Base-by-base conservation (phyloP, 2,329 filamentous ascomycete genomes). In the Hirsutella thompsonii region DNA sequence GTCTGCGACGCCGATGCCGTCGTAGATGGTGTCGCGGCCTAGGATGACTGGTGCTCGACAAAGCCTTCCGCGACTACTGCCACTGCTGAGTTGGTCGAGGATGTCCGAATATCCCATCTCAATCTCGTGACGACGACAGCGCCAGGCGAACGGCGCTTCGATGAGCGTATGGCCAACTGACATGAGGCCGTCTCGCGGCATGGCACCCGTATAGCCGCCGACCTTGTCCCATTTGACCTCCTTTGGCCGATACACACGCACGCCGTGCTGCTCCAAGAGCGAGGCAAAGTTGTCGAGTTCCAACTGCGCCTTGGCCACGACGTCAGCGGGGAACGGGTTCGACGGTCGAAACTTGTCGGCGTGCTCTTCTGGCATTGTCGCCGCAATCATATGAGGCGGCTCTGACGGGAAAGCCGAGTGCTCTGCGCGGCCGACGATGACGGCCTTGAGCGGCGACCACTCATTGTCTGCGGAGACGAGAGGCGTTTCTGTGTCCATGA, bases 341-440 rank as follows among this genome's bases (percentile, higher is more conserved):
- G 8, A 23, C 5, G 20, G 35, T 29, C 29, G 21, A 26, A 41
- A 41, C 19, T 41, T 16, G 28, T 18, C 40, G 19, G 21, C 11
- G 20, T 41, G 40, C 16, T 32, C 34, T 20, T 19, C 20, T 14
- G 40, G 28, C 40, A 41, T 42, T 13, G 41, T 42, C 5, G 41
- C 37, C 2, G 33, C 37, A 1, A 42, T 39, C 41, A 42, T 42
- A n/a, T 39, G 37, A 30, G 33, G 21, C 13, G 32, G 26, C 16
- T 39, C 41, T 9, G 41, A 37, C 3, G 41, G 41, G n/a, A 42
- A 42, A 8, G 41, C 37, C 5, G 37, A 42, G 13, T 39, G 23
- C 26, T 42, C 41, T 20, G 41, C 41, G 23, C 41, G 41, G 9
- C 41, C 41, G 4, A 42, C 41, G 19, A 39, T 39, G 37, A 42